phyloP scores from a whole-genome alignment of 176 grass and related monocot species.

The Microstegium vimineum region DNA sequence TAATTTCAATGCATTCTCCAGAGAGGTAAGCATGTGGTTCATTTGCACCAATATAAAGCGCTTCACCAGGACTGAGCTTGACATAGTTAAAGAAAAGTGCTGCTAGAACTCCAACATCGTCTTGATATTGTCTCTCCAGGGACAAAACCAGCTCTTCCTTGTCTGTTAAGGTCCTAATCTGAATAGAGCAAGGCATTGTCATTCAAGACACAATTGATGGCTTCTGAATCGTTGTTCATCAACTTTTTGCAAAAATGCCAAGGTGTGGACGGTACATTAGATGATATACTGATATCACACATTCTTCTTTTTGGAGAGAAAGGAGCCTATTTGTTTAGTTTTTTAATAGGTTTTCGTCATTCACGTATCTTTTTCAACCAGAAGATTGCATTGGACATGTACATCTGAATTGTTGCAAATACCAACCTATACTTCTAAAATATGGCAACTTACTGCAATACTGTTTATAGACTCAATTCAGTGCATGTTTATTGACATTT shows the following conservation, averaged over 20 bases:
- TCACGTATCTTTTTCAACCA: not conserved
- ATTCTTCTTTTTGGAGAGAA: not conserved
- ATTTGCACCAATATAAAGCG: too few relatives aligned
- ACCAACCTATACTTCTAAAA: not conserved
- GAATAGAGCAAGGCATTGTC: not conserved
- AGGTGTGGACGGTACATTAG: not conserved
- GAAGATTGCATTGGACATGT: not conserved
- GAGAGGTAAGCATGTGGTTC: too few relatives aligned
- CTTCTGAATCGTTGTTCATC: not conserved
- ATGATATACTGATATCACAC: not conserved
- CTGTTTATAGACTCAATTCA: not conserved
- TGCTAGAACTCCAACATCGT: too few relatives aligned
- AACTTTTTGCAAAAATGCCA: not conserved
- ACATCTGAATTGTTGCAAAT: not conserved
- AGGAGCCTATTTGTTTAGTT: not conserved
- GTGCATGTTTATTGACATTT: not conserved
- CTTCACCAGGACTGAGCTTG: too few relatives aligned
- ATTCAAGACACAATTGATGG: not conserved
- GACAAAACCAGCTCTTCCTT: too few relatives aligned
- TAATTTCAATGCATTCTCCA: slow-evolving; percentile 23
- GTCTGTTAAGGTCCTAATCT: too few relatives aligned
- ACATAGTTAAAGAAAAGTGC: too few relatives aligned
- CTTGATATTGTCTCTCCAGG: too few relatives aligned
- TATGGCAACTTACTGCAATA: not conserved
- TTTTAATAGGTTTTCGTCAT: not conserved